A percentile compares a stretch with the other conserved stretches of the same genome.
Evolutionary conservation across 78 protist genomes (phyloP).

Genomic region (Dictyostelium purpureum): DNA sequence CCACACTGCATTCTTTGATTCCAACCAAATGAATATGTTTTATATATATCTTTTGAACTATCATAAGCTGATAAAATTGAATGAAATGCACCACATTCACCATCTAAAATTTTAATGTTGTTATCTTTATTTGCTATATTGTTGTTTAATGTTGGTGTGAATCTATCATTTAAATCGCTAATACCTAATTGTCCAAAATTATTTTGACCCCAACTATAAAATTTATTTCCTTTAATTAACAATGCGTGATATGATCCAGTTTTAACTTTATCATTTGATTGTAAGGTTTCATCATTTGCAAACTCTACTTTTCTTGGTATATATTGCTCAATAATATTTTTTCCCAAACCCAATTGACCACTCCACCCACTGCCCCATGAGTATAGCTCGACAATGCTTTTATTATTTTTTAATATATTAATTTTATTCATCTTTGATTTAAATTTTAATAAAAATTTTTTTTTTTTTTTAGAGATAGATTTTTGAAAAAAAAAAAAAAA

Average conservation of each 20-base stretch:
- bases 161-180: neutral
- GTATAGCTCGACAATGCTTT: neutral
- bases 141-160: neutral
- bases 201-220: conserved; percentile 54
- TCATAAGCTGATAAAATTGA: conserved; percentile 13
- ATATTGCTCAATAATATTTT: neutral
- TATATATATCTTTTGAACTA: neutral
- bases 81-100: conserved; percentile 53
- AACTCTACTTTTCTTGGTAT: conserved; percentile 12
- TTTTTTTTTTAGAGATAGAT: too few relatives aligned
- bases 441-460: too few relatives aligned
- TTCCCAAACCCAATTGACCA: conserved; percentile 47
- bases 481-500: too few relatives aligned
- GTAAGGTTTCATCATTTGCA: too few relatives aligned
- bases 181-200: conserved; percentile 52
- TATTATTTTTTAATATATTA: neutral
- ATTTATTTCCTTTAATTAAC: neutral
- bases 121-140: neutral
- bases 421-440: neutral
- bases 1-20: conserved; percentile 50
- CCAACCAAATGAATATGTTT: conserved; percentile 66
- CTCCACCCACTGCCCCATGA: conserved; percentile 40
- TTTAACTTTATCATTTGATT: neutral
- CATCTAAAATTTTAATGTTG: neutral
- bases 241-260: conserved; percentile 64